Evolutionary conservation across 1,284 basidiomycete genomes (phyloP).

Genomic region (Apiotrichum veenhuisii): DNA sequence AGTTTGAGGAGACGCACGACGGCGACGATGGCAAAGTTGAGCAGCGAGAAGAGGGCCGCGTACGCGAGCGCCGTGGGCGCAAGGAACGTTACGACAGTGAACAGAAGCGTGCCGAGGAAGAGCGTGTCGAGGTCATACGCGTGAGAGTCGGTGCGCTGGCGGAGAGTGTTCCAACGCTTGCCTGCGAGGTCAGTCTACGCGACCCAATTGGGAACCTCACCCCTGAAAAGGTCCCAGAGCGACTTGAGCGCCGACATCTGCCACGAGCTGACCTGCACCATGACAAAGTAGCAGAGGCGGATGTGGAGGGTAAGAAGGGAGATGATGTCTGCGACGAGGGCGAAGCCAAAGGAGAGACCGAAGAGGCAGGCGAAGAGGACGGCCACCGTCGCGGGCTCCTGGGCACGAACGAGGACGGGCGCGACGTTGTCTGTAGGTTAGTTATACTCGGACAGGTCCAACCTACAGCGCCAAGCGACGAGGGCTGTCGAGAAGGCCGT

Average conservation of each 20-base stretch:
- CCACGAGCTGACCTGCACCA: slow-evolving; percentile 62
- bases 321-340: slow-evolving; percentile 29
- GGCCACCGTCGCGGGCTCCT: slow-evolving; percentile 6
- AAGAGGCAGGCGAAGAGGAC: slow-evolving; percentile 19
- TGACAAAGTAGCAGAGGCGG: slow-evolving; percentile 65
- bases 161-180: slow-evolving; percentile 77
- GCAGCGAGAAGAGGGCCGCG: slow-evolving; percentile 69
- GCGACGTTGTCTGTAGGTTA: slow-evolving; percentile 14
- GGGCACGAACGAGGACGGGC: slow-evolving; percentile 7
- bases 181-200: slow-evolving; percentile 55
- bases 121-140: slow-evolving; percentile 91
- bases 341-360: slow-evolving; percentile 34
- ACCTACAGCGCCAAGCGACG: slow-evolving; percentile 65
- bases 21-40: slow-evolving; percentile 1
- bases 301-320: slow-evolving; percentile 65
- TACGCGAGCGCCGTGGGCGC: slow-evolving; percentile 87
- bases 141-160: slow-evolving; percentile 75
- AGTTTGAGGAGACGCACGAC: background rate
- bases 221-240: slow-evolving; percentile 91
- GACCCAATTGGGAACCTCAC: slow-evolving; percentile 51
- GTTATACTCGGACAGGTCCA: background rate
- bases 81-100: slow-evolving; percentile 85
- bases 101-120: slow-evolving; percentile 88
- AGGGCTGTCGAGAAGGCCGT: slow-evolving; percentile 64
- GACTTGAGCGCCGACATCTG: slow-evolving; percentile 63